phyloP scores from a whole-genome alignment of 2,329 filamentous ascomycete genomes.

The Clarireedia paspali region DNA sequence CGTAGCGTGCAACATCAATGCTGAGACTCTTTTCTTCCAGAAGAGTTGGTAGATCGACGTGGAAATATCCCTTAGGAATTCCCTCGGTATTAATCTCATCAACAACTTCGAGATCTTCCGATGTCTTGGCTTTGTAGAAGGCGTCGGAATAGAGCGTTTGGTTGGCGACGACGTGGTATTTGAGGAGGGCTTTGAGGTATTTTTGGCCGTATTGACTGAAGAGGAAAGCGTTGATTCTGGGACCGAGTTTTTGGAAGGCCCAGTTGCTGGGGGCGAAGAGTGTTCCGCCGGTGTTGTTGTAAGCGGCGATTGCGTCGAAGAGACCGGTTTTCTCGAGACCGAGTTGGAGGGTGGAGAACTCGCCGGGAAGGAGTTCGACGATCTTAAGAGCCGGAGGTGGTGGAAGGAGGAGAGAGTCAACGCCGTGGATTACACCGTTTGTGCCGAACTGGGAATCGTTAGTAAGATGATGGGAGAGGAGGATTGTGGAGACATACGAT shows the following conservation, averaged over 20 bases:
- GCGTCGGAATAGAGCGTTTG: slow-evolving; percentile 78
- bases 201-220: slow-evolving; percentile 70
- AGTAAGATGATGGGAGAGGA: neutral
- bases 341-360: slow-evolving; percentile 73
- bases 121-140: slow-evolving; percentile 50
- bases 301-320: slow-evolving; percentile 48
- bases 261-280: slow-evolving; percentile 74
- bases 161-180: slow-evolving; percentile 71
- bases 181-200: slow-evolving; percentile 69
- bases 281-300: slow-evolving; percentile 55
- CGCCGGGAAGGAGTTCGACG: slow-evolving; percentile 54
- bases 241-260: slow-evolving; percentile 71
- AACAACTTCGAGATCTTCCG: slow-evolving; percentile 16
- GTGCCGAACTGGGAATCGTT: slow-evolving; percentile 47
- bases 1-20: slow-evolving; percentile 63
- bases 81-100: slow-evolving; percentile 22
- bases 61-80: slow-evolving; percentile 36
- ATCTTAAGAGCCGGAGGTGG: slow-evolving; percentile 59
- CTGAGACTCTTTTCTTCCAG: slow-evolving; percentile 58
- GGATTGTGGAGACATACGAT: slow-evolving; percentile 44
- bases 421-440: slow-evolving; percentile 75
- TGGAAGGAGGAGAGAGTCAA: slow-evolving; percentile 69
- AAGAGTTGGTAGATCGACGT: slow-evolving; percentile 66
- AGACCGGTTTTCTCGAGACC: slow-evolving; percentile 70
- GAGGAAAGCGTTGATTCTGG: slow-evolving; percentile 70